These are phyloP conservation scores for Arthrobotrys musiformis DNA, from an alignment of 2,329 filamentous ascomycete species.

Conservation along the genomic window DNA sequence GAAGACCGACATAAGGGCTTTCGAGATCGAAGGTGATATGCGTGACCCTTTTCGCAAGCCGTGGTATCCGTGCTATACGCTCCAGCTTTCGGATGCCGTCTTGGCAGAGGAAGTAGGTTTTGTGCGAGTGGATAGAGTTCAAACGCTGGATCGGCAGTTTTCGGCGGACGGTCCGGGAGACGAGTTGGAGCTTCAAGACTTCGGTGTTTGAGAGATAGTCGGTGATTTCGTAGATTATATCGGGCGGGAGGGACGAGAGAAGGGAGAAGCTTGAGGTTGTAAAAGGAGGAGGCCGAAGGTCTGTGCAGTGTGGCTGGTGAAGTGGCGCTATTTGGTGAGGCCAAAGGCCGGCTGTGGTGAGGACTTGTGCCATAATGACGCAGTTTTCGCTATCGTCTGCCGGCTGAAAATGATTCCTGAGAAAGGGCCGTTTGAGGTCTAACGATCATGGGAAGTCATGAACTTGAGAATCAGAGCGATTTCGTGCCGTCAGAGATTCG, in stretches of 20 bases:
- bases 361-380: neutral
- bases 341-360: constrained; percentile 15
- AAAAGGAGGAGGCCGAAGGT: neutral
- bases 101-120: constrained; percentile 50
- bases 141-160: constrained; percentile 23
- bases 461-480: too few species aligned
- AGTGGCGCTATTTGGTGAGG: constrained; percentile 11
- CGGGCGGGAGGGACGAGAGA: constrained; percentile 21
- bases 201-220: constrained; percentile 40
- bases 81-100: constrained; percentile 43
- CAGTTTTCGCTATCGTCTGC: neutral
- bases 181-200: constrained; percentile 37
- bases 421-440: neutral
- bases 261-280: neutral
- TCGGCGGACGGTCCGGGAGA: constrained; percentile 19
- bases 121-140: constrained; percentile 29
- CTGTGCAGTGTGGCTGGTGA: constrained; percentile 11
- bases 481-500: too few species aligned
- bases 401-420: neutral
- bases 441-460: neutral
- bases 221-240: constrained; percentile 45
- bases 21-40: constrained; percentile 45
- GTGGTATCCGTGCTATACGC: constrained; percentile 24
- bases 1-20: constrained; percentile 41
- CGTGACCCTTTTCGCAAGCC: constrained; percentile 28